Evolutionary conservation across 306 rosid genomes (phyloP), one percentile per base, ranked within the genome.

Genomic region (Gynostemma pentaphyllum): DNA sequence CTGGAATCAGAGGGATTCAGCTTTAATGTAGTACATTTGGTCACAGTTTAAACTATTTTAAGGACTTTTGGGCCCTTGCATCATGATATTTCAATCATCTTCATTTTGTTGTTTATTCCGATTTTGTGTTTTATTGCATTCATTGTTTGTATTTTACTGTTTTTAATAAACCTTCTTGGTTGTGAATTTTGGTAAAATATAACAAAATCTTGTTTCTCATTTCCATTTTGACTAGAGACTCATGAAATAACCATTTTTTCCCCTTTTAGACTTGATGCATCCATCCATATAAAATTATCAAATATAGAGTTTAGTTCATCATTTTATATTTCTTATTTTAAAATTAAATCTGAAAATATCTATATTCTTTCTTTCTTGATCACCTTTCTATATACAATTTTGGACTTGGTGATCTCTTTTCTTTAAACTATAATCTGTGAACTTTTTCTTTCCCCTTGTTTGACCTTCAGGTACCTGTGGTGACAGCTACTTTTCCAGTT

Each of bases 391-490:
- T 59, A 21, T 21, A 10, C 29, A 39, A 21, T 19, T 36, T 57
- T 57, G n/a, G n/a, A n/a, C n/a, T n/a, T n/a, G 19, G 16, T 59
- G 12, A 16, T 15, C 37, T 12, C 27, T 8, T 23, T 21, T 22
- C 30, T 45, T 41, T 10, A 14, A 24, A 23, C 22, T 30, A 62
- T 32, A 52, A 12, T 30, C 36, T 59, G 27, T 8, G 59, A 62
- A 19, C 12, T 52, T 65, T 55, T 75, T 19, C 30, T 50, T 12
- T 30, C 19, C 47, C 65, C 21, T 59, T 70, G 59, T 74, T 73
- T 75, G 78, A 40, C 63, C 45, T 60, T 62, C 74, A 91, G 97
- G 96, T 91, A 66, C 97, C 97, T 53, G 95, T 90, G 30, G 96
- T 90, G 78, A 90, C 97, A 9, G 97, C 97, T 67, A 73, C 81